Evolutionary conservation across 768 basidiomycete species (phyloP).

Genomic region (Kwoniella heveanensis): DNA sequence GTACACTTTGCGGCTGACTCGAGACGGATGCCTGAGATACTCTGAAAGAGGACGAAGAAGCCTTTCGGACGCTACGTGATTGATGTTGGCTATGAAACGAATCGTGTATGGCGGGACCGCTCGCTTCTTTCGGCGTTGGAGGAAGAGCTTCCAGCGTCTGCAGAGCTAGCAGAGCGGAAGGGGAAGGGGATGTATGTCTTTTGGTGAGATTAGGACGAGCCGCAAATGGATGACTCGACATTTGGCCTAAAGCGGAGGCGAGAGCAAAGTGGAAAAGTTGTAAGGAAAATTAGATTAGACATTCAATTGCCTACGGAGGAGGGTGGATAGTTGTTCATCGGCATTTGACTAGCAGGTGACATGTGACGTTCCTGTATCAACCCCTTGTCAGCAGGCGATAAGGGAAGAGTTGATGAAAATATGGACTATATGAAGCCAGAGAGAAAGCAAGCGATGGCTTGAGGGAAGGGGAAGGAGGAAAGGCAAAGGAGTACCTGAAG

Average conservation of each 20-base stretch:
- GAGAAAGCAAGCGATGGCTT: too few species aligned
- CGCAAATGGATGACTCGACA: slow-evolving; percentile 10
- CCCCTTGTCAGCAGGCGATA: background rate
- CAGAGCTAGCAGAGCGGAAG: slow-evolving; percentile 3
- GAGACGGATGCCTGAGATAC: background rate
- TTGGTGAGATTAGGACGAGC: slow-evolving; percentile 13
- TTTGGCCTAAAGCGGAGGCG: background rate
- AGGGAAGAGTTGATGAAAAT: background rate
- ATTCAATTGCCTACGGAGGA: too few species aligned
- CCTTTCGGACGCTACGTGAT: background rate
- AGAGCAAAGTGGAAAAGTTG: too few species aligned
- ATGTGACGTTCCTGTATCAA: background rate
- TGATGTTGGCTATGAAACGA: background rate
- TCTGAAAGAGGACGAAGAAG: background rate
- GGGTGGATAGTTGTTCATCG: too few species aligned
- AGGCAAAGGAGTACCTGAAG: background rate
- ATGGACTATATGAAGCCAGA: too few species aligned
- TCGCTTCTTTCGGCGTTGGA: slow-evolving; percentile 12
- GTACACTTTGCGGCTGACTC: background rate
- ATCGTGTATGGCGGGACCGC: background rate
- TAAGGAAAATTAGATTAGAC: too few species aligned
- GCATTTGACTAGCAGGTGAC: too few species aligned
- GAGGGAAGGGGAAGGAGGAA: too few species aligned
- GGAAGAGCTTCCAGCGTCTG: slow-evolving; percentile 12
- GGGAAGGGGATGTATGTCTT: slow-evolving; percentile 10